Evolutionary conservation across 2,329 filamentous ascomycete species (phyloP).

Genomic region (Ambrosiella cleistominuta): DNA sequence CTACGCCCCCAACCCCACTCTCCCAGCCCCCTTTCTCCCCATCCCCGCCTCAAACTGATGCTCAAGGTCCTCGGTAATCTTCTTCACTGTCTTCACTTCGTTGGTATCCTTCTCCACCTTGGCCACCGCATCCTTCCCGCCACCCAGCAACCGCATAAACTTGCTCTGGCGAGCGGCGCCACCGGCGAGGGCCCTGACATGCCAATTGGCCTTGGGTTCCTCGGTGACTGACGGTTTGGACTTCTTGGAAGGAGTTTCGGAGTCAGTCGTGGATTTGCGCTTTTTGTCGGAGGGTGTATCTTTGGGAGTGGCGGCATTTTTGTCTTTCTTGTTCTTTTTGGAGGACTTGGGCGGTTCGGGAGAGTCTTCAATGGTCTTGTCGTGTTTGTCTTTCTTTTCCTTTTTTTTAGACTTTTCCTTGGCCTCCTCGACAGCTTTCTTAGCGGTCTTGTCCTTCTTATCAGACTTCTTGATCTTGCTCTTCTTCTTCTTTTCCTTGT

Average conservation of each 20-base stretch:
- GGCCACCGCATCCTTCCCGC: conserved; percentile 25
- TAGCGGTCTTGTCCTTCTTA: conserved; percentile 12
- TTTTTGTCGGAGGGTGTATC: background rate
- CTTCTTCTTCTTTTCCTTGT: conserved; percentile 17
- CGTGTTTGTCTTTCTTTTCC: background rate
- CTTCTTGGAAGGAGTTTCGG: background rate
- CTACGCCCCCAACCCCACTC: conserved; percentile 6
- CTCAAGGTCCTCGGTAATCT: conserved; percentile 35
- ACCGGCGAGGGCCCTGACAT: conserved; percentile 33
- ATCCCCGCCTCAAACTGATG: conserved; percentile 39
- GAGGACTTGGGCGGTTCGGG: no score
- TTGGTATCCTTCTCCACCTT: background rate
- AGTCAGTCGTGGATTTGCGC: background rate
- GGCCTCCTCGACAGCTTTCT: background rate
- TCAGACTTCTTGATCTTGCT: conserved; percentile 16
- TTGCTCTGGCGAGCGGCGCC: conserved; percentile 34
- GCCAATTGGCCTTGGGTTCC: conserved; percentile 25
- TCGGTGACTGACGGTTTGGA: background rate
- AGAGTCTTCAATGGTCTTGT: background rate
- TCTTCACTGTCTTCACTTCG: conserved; percentile 15
- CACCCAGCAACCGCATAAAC: conserved; percentile 39
- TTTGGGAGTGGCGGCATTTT: no score
- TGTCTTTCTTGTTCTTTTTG: no score
- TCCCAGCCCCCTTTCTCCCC: conserved; percentile 27
- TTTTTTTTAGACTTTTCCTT: background rate